Evolutionary conservation across 169 alveolate genomes (phyloP), one percentile per base, ranked within the genome.

Genomic region (Plasmodium blacklocki): DNA sequence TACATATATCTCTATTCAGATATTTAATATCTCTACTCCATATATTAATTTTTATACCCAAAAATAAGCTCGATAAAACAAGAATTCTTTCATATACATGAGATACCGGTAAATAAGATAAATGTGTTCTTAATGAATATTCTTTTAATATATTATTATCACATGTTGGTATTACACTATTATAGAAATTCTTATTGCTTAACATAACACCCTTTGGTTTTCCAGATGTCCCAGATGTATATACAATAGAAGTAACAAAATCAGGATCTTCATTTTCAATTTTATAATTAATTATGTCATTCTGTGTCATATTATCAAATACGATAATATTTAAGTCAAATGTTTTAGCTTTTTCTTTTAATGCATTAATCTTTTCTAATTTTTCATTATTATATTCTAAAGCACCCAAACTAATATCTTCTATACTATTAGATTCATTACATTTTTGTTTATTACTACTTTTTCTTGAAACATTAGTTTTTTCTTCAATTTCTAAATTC

Each of bases 161-260:
- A 23, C 59, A 43, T 26, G 18, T 9, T 47, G 90, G 73, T 2
- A 32, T 9, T 3, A 80, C 19, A 0, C 73, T 43, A 59, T 54
- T 19, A 60, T 32, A 78, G 50, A 94, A 47, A 72, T 88, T 88
- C 47, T 88, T 59, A 50, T 98, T 80, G 3, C 99, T 93, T 60
- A 98, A 85, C 96, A 98, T 95, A 14, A 97, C 99, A 39, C 99
- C 99, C 94, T 98, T 98, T 9, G 99, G 99, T 47, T 83, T 76
- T 73, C 99, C 99, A 32, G 99, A 98, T 3, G 99, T 98, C 9
- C 99, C 99, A 5, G 99, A 96, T 8, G 99, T 98, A 92, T 97
- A 98, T 49, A 98, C 98, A 21, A 98, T 94, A 3, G 99, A 96
- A 89, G 88, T 94, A 15, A 97, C 71, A 29, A 96, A 89, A n/a